A percentile compares a stretch with the other conserved stretches of the same genome.
Conservation (phyloP, 768 basidiomycete species). For the Lentinula sp. region DNA sequence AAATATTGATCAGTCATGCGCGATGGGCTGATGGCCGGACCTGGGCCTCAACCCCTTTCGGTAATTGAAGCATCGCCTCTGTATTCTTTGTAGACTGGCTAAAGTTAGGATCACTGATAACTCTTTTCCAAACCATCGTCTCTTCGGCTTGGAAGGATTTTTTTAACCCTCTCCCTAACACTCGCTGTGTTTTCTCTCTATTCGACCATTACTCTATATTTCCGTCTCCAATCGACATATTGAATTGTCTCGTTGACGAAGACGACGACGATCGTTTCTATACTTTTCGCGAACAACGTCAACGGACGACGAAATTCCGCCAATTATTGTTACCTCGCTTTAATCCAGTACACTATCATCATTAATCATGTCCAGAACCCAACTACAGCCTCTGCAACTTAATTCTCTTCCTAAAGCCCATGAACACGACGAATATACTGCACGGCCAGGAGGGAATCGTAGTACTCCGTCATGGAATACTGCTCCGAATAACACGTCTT, state of each 20-base stretch:
- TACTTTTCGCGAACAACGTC: neutral
- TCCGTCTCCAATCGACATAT: neutral
- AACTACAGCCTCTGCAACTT: conserved; percentile 3
- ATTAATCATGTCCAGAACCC: conserved; percentile 4
- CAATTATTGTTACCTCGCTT: neutral
- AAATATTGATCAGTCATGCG: neutral
- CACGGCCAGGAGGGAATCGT: neutral
- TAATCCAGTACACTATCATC: neutral
- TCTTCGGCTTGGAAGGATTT: neutral
- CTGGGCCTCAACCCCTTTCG: neutral
- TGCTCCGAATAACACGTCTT: neutral
- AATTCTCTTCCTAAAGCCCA: neutral
- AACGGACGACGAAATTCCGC: neutral
- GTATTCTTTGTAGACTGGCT: neutral
- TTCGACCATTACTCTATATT: neutral
- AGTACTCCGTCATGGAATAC: neutral
- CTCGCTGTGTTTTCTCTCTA: neutral
- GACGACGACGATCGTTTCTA: neutral
- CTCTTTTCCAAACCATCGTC: neutral
- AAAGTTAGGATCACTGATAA: neutral
- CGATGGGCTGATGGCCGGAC: neutral
- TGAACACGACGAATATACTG: conserved; percentile 7
- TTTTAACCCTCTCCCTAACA: neutral
- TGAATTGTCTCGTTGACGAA: neutral
- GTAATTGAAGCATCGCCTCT: neutral